These are phyloP conservation scores for Scutellaria minor DNA, from an alignment of 257 asterid species.

Conservation along the genomic window DNA sequence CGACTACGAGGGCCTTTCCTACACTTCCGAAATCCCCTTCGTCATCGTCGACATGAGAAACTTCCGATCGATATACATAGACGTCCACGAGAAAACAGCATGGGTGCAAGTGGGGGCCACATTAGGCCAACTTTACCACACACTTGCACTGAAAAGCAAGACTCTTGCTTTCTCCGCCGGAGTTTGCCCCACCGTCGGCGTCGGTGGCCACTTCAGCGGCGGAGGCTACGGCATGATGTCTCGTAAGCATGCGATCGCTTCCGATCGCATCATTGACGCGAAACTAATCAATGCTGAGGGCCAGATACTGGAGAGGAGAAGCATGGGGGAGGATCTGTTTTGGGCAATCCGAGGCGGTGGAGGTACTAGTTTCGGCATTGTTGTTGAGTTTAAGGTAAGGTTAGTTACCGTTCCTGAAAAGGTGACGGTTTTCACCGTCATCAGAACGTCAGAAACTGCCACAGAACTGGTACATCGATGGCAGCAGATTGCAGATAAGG, in stretches of 20 bases:
- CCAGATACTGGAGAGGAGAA: not conserved
- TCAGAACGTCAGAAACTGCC: slow-evolving; percentile 7
- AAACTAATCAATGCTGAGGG: slow-evolving; percentile 24
- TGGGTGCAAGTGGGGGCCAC: slow-evolving; percentile 28
- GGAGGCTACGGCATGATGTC: slow-evolving; percentile 33
- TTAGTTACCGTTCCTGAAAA: slow-evolving; percentile 23
- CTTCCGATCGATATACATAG: slow-evolving; percentile 14
- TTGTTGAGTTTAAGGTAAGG: slow-evolving; percentile 23
- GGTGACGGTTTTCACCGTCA: slow-evolving; percentile 29
- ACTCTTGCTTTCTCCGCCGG: slow-evolving; percentile 31
- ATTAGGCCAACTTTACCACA: slow-evolving; percentile 24
- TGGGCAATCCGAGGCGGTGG: slow-evolving; percentile 36
- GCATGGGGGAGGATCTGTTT: slow-evolving; percentile 33
- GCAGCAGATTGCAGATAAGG: slow-evolving; percentile 48
- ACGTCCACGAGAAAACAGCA: slow-evolving; percentile 5
- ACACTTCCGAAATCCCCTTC: slow-evolving; percentile 1
- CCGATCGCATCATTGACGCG: slow-evolving; percentile 30
- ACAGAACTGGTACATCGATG: slow-evolving; percentile 41
- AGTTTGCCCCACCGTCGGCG: slow-evolving; percentile 28
- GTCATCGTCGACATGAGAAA: slow-evolving; percentile 17
- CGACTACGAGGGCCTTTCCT: slow-evolving; percentile 32
- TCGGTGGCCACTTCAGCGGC: slow-evolving; percentile 33
- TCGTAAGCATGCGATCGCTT: slow-evolving; percentile 10
- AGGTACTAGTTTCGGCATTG: slow-evolving; percentile 32
- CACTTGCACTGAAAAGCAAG: not conserved